Evolutionary conservation across 2,329 filamentous ascomycete species (phyloP), one percentile per base, ranked within the genome.

Genomic region (Microsporum audouinii): DNA sequence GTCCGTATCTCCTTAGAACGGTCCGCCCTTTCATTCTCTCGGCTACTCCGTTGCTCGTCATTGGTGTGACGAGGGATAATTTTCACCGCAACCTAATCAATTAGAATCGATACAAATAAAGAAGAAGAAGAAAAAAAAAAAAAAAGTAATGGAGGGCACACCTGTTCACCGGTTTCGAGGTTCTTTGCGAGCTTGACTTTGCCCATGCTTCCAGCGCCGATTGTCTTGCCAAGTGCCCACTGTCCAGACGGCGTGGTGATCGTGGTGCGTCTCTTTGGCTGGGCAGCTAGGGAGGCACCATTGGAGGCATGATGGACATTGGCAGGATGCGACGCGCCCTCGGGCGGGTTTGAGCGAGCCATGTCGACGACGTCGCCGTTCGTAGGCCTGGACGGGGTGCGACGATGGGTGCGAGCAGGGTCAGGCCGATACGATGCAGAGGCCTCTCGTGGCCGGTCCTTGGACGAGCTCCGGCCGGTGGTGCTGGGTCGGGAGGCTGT

Each of bases 181-280:
- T 95, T 95, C 69, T 89, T 89, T 29, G 94, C 94, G 66, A 99
- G 80, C 78, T 97, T 97, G 65, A 99, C 94, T 75, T 97, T 97
- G 66, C 94, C 94, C 94, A 99, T 99, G 74, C 92, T 97, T 58
- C 94, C 94, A 59, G 91, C 91, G 63, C 94, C 94, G 69, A 99
- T 94, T 2, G 94, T 97, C 80, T 97, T 97, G 63, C 92, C 92
- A 59, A 99, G 80, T 61, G 91, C 85, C 91, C 92, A 99, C 78
- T 91, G 90, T 62, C 94, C 94, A 10, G 91, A 91, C 55, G 88
- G 86, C 2, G 91, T 91, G 58, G 88, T 89, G 71, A 99, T 95
- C 45, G 89, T 92, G 10, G 92, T 96, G 69, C 85, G 77, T 66
- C 84, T 77, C 60, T 79, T 75, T 10, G 80, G 74, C 62, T 78